A percentile compares a stretch with the other conserved stretches of the same genome.
Evolutionary conservation across 768 basidiomycete genomes (phyloP).

Genomic region (Lactifluus rugatus): DNA sequence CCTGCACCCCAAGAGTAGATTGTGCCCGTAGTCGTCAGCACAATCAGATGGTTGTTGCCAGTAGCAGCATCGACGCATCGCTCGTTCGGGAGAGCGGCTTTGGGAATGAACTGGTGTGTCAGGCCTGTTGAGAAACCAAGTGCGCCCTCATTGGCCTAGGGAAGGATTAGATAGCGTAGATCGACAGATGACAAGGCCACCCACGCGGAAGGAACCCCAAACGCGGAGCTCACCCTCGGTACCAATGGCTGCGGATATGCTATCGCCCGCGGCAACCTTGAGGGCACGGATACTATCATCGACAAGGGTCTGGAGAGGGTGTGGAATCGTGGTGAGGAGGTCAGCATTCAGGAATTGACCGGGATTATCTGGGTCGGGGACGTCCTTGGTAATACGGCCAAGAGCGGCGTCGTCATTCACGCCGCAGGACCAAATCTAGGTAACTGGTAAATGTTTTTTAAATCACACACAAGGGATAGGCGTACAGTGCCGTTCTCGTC

Average conservation of each 20-base stretch:
- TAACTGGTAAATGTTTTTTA: neutral
- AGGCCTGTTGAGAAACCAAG: conserved; percentile 72
- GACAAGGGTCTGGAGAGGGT: conserved; percentile 57
- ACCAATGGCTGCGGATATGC: conserved; percentile 77
- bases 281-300: conserved; percentile 82
- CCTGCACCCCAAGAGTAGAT: conserved; percentile 88
- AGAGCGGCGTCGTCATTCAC: conserved; percentile 86
- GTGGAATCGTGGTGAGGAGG: conserved; percentile 43
- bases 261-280: conserved; percentile 76
- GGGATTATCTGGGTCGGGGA: conserved; percentile 50
- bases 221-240: conserved; percentile 71
- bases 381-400: conserved; percentile 61
- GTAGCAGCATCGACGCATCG: conserved; percentile 68
- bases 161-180: conserved; percentile 1
- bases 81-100: conserved; percentile 49
- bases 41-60: conserved; percentile 84
- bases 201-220: conserved; percentile 86
- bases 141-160: conserved; percentile 63
- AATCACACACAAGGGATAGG: conserved; percentile 17
- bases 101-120: conserved; percentile 59
- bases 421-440: conserved; percentile 75
- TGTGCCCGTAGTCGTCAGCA: conserved; percentile 79
- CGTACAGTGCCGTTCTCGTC: conserved; percentile 81
- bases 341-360: conserved; percentile 47
- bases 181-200: conserved; percentile 22